Evolutionary conservation across 2,329 filamentous ascomycete species (phyloP), one percentile per base, ranked within the genome.

Genomic region (Lecanicillium sp.): DNA sequence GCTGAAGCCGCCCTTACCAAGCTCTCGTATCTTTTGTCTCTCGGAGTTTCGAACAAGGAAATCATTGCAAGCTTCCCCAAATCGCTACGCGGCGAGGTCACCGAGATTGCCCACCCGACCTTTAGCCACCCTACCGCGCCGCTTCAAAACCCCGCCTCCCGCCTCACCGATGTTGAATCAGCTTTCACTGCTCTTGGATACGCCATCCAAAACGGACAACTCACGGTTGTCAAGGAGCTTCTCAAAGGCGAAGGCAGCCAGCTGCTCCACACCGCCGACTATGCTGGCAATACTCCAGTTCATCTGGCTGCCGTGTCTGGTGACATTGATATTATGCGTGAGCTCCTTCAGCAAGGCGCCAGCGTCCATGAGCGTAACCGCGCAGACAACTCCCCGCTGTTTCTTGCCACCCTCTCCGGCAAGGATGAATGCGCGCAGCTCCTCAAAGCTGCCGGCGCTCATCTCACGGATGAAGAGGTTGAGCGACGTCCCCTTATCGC

Each of bases 1-100:
- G 86, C 86, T 19, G 90, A 96, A 69, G 90, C 88, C 3, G 90
- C 90, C 5, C 78, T 95, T 56, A 93, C 90, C 17, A 96, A 96
- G 66, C 76, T 96, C 23, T 87, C 88, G 2, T 95, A 94, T 63
- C 77, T 95, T 3, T 77, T 95, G 15, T 86, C 87, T 4, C 64
- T 77, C 4, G 75, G 73, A 26, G 71, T 86, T n/a, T 75, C 77
- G 0, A 73, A 78, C 7, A 71, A 76, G 45, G 83, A 87, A 19
- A 81, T 95, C 23, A 75, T 81, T 3, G 73, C 72, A 52, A 75
- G 76, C 52, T 94, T 95, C 80, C 82, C 86, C 6, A 68, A 76
- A 20, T 87, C 86, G 10, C 73, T 95, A 19, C 80, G 88, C 42
- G 90, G 90, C 38, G 90, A 96, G 69, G 79, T 95, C 67, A 95